Base-by-base conservation (phyloP, 805 yeast species). In the Teunomyces gatunensis region DNA sequence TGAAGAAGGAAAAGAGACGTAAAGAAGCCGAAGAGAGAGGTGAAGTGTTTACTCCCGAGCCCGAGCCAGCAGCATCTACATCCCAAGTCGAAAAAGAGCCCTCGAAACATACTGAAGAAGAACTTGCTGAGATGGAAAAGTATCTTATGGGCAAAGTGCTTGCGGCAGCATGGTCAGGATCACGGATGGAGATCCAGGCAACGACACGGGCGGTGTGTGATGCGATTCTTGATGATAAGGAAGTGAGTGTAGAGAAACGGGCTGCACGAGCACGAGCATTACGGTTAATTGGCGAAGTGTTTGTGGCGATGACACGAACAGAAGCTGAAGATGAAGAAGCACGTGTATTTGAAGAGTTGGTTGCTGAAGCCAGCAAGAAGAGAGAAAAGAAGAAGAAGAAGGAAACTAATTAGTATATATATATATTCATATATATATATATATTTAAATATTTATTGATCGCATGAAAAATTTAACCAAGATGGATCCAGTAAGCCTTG, bases 131-230 rank as follows among this genome's bases (percentile, higher is more conserved):
- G 50, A 77, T 83, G 73, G 92, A 87, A 59, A 83, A 85, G 61
- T 73, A 83, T 28, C 67, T 87, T 54, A 83, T 86, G 75, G 94
- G 92, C 17, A 87, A 87, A 63, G 87, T 87, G 15, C 68, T 87
- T 30, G 85, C 87, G 6, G 92, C 91, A 2, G 94, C 94, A 6
- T 87, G 95, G 95, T 81, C 82, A 10, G 89, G 92, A 0, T 83
- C 91, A 10, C 84, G 79, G 58, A 86, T 82, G 60, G 95, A 87
- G 63, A 87, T 87, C 45, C 86, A 83, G 61, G 75, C 85, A 11
- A 85, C 89, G 0, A 73, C 85, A 45, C 78, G 88, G 54, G 80
- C 75, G 10, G 94, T 87, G 10, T 86, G 92, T 67, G 85, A 85
- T 55, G 70, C 67, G 36, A 75, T 87, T 2, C 65, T 87, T 40